A percentile compares a stretch with the other conserved stretches of the same genome.
Evolutionary conservation across 192 early-diverging fungal species (phyloP).

Genomic region (Coemansia reversa): DNA sequence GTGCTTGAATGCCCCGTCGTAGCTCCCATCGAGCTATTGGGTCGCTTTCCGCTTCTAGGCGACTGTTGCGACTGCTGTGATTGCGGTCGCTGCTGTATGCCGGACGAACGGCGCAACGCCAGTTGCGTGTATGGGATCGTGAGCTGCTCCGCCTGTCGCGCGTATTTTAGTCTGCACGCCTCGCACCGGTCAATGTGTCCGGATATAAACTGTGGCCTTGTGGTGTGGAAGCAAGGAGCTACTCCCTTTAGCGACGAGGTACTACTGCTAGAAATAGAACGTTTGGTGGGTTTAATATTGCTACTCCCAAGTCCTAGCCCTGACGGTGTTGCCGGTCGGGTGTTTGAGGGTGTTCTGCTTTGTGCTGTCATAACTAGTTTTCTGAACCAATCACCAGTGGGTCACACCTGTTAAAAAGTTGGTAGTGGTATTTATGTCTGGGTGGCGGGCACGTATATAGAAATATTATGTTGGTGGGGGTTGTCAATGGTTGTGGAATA

Average conservation of each 20-base stretch:
- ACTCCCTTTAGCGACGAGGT: constrained; percentile 31
- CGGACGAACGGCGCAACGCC: constrained; percentile 33
- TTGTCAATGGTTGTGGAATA: not conserved
- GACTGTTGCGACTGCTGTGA: constrained; percentile 45
- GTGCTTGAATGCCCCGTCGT: constrained; percentile 13
- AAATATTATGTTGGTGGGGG: constrained; percentile 1
- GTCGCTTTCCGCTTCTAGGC: constrained; percentile 19
- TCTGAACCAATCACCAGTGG: not conserved
- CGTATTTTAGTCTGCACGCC: constrained; percentile 53
- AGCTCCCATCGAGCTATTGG: constrained; percentile 13
- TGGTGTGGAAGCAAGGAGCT: constrained; percentile 53
- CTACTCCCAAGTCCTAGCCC: constrained; percentile 27
- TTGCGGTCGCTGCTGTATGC: constrained; percentile 23
- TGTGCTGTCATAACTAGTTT: constrained; percentile 22
- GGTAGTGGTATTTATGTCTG: not conserved
- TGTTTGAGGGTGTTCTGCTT: constrained; percentile 13
- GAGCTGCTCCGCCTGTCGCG: constrained; percentile 46
- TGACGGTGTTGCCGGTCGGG: constrained; percentile 27
- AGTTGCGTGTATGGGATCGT: constrained; percentile 39
- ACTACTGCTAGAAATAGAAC: constrained; percentile 49
- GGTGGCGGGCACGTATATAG: constrained; percentile 1
- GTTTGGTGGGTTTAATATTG: constrained; percentile 16
- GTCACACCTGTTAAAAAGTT: not conserved
- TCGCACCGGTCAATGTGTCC: constrained; percentile 55
- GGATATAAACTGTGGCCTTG: constrained; percentile 53